Evolutionary conservation across 1,284 basidiomycete genomes (phyloP).

Genomic region (Cutaneotrichosporon daszewskae): DNA sequence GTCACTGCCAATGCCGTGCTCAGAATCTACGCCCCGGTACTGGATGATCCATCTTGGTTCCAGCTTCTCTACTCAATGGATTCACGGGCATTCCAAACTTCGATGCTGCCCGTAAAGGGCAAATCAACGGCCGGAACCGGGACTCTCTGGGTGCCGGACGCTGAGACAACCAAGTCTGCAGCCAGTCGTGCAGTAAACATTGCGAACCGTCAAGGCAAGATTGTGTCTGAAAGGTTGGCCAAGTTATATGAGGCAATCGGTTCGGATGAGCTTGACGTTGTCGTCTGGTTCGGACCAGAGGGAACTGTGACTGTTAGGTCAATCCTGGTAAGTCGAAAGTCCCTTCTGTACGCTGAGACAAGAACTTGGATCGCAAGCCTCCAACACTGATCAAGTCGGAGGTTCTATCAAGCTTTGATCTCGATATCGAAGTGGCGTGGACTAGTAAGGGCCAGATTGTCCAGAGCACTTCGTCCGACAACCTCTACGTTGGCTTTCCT

Average conservation of each 20-base stretch:
- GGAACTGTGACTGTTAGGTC: constrained; percentile 62
- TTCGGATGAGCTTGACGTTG: constrained; percentile 70
- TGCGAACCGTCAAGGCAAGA: constrained; percentile 46
- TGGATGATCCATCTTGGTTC: constrained; percentile 76
- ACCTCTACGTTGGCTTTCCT: constrained; percentile 46
- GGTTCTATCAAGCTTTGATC: constrained; percentile 57
- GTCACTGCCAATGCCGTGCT: constrained; percentile 48
- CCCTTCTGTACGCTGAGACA: constrained; percentile 65
- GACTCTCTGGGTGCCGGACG: constrained; percentile 30
- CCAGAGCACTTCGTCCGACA: constrained; percentile 51
- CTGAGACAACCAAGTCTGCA: constrained; percentile 20
- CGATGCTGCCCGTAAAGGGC: constrained; percentile 8
- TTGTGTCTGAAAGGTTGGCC: constrained; percentile 5
- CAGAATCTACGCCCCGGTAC: constrained; percentile 76
- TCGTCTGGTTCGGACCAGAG: constrained; percentile 67
- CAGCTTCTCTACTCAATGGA: constrained; percentile 65
- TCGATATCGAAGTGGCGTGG: constrained; percentile 1
- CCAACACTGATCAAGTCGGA: constrained; percentile 76
- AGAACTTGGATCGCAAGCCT: constrained; percentile 80
- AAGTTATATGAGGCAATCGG: constrained; percentile 33
- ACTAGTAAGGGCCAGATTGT: constrained; percentile 57
- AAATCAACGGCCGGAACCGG: constrained; percentile 18
- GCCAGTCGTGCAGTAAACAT: constrained; percentile 18
- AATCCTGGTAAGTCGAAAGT: too few relatives aligned
- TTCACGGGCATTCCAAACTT: constrained; percentile 54